phyloP scores from a whole-genome alignment of 2,329 filamentous ascomycete genomes.

The Raffaelea arxii region DNA sequence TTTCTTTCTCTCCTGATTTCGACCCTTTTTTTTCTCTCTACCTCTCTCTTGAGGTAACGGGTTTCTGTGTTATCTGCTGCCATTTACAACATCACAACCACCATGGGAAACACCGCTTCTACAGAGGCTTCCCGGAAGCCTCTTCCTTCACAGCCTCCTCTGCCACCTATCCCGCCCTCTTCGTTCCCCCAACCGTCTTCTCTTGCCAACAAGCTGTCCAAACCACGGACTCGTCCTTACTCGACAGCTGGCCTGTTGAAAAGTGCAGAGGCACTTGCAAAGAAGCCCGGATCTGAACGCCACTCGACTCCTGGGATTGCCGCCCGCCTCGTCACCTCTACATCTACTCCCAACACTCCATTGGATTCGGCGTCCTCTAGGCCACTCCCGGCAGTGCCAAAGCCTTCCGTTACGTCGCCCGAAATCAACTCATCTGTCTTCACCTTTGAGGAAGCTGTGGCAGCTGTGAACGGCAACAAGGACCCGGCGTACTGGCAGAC shows the following conservation, averaged over 20 bases:
- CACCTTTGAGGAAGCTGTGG: constrained; percentile 11
- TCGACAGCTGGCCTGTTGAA: constrained; percentile 30
- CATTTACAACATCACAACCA: too few species aligned
- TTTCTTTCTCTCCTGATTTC: background rate
- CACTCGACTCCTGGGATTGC: constrained; percentile 14
- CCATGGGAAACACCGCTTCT: constrained; percentile 43
- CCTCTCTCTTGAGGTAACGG: constrained; percentile 13
- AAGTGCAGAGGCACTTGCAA: constrained; percentile 23
- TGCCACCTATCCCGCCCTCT: background rate
- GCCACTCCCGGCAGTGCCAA: constrained; percentile 1
- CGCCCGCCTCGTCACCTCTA: background rate
- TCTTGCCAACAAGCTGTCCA: constrained; percentile 36
- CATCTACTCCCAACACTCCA: constrained; percentile 8
- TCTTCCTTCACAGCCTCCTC: background rate
- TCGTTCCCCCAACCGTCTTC: background rate
- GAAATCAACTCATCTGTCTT: constrained; percentile 4
- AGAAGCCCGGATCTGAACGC: constrained; percentile 18
- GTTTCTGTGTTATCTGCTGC: too few species aligned
- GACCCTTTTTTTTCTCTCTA: constrained; percentile 10
- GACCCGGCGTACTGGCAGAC: constrained; percentile 7
- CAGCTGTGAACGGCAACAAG: background rate
- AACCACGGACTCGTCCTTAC: constrained; percentile 34
- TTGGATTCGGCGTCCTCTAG: constrained; percentile 1
- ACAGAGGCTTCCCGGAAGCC: constrained; percentile 28
- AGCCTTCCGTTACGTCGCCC: constrained; percentile 1